A percentile compares a stretch with the other conserved stretches of the same genome.
Conservation (phyloP, 2,329 filamentous ascomycete species). For the Keithomyces neogunnii region DNA sequence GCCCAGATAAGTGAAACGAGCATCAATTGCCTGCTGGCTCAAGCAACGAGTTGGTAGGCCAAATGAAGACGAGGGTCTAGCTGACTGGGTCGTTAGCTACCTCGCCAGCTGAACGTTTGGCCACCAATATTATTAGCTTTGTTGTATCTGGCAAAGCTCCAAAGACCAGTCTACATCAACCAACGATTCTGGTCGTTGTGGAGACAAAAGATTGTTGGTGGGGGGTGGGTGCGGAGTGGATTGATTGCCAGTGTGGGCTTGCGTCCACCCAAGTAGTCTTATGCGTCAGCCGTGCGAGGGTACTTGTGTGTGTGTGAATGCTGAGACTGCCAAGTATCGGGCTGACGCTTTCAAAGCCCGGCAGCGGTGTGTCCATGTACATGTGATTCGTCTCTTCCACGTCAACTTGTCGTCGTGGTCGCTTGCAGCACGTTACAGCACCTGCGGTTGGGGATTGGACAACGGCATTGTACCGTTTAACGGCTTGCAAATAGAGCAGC, state of each 20-base stretch:
- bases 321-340: too few species aligned
- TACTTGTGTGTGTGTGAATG: too few species aligned
- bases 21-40: background rate
- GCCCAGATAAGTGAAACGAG: background rate
- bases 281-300: too few species aligned
- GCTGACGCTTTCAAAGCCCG: too few species aligned
- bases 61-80: background rate
- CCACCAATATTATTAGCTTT: background rate
- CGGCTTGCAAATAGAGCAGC: too few species aligned
- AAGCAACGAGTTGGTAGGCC: background rate
- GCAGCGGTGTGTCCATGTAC: too few species aligned
- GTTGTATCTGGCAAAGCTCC: too few species aligned
- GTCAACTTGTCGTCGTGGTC: too few species aligned
- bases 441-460: too few species aligned
- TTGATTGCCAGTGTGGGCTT: background rate
- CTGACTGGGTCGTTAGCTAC: background rate
- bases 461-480: too few species aligned
- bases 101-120: background rate
- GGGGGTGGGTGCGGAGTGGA: background rate
- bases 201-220: background rate
- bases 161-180: background rate
- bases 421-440: too few species aligned
- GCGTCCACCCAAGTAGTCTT: background rate
- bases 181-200: background rate
- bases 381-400: too few species aligned